Percentiles rank a stretch among this genome's conserved stretches.
Conservation (phyloP, 2,329 filamentous ascomycete genomes). For the Pseudocercospora cruenta region DNA sequence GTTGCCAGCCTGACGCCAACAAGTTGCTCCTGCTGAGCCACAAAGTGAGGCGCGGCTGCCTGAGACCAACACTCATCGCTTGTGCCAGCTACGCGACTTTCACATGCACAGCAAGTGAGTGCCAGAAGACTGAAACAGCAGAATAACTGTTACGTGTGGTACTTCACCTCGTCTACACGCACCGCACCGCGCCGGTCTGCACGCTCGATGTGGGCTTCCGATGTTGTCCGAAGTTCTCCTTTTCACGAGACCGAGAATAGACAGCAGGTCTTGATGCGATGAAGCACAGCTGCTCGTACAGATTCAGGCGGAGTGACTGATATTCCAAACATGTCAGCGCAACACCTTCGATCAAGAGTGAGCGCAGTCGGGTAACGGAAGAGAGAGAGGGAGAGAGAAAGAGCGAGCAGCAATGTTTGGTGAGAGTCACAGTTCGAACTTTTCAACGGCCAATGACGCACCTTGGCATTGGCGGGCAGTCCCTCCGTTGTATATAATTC, state of each 20-base stretch:
- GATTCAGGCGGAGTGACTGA: too few relatives aligned
- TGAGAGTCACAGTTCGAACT: not conserved
- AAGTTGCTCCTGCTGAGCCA: constrained; percentile 2
- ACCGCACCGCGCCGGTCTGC: not conserved
- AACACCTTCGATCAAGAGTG: not conserved
- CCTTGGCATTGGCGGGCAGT: not conserved
- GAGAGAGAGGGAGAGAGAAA: not conserved
- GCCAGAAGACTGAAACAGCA: not conserved
- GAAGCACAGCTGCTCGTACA: too few relatives aligned
- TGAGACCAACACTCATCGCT: constrained; percentile 2
- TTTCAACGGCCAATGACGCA: constrained; percentile 14
- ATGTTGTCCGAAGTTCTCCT: not conserved
- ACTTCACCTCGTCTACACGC: not conserved
- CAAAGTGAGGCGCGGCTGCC: constrained; percentile 5
- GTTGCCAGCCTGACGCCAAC: not conserved
- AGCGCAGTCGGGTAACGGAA: not conserved
- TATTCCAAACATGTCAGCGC: too few relatives aligned
- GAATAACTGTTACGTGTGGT: not conserved
- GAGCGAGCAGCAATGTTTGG: not conserved
- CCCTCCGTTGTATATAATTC: not conserved
- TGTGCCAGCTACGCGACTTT: not conserved
- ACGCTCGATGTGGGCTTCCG: not conserved
- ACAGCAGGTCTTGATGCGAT: too few relatives aligned
- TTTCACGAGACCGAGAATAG: not conserved
- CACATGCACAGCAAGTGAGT: not conserved